Conservation (phyloP, 768 basidiomycete species). For the Tephrocybe sp. region DNA sequence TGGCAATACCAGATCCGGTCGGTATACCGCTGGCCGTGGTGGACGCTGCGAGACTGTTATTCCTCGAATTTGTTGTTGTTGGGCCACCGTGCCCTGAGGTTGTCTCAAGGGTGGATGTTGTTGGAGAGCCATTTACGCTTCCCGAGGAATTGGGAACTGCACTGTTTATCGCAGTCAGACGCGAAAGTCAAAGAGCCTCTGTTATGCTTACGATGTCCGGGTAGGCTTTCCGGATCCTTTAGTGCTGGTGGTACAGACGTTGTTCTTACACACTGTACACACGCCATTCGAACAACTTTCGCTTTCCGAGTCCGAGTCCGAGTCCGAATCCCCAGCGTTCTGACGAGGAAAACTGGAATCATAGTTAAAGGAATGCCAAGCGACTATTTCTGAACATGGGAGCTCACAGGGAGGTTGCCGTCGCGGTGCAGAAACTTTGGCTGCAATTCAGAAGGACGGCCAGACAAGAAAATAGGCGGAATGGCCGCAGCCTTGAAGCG, state of each 20-base stretch:
- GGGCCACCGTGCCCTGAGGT: neutral
- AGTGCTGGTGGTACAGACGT: conserved; percentile 11
- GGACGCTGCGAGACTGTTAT: neutral
- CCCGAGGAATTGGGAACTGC: neutral
- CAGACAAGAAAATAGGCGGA: neutral
- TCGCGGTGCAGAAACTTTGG: neutral
- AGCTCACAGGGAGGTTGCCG: neutral
- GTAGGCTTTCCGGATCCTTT: neutral
- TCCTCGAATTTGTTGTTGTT: neutral
- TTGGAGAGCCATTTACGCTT: neutral
- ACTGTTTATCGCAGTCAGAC: neutral
- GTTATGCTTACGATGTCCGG: neutral
- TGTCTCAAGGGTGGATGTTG: neutral
- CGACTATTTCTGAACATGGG: too few species aligned
- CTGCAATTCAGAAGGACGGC: neutral
- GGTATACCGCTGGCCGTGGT: neutral
- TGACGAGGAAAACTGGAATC: conserved; percentile 4
- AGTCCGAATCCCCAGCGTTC: conserved; percentile 15
- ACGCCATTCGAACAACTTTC: conserved; percentile 15
- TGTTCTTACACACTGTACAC: conserved; percentile 9
- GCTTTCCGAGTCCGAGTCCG: conserved; percentile 17
- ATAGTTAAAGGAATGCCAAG: neutral
- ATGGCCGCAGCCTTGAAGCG: neutral
- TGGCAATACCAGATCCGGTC: neutral
- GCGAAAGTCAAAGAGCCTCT: neutral